Evolutionary conservation across 2,329 filamentous ascomycete genomes (phyloP), one percentile per base, ranked within the genome.

Genomic region (Nemania bipapillata): DNA sequence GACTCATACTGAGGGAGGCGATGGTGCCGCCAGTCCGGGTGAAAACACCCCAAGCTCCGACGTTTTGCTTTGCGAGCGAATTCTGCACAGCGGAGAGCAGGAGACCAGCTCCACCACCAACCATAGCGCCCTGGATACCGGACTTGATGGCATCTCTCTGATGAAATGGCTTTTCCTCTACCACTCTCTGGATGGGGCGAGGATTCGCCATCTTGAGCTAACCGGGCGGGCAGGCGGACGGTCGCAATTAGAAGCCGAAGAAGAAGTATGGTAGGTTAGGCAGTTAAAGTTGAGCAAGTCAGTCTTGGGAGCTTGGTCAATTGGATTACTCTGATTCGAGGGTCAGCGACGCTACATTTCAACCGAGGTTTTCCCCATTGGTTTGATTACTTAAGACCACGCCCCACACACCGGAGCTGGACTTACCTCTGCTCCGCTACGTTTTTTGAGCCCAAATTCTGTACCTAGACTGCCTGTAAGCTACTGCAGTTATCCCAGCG

Each of bases 41-140:
- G 79, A 98, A 90, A 77, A 97, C 87, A 74, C 92, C 92, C 84
- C 91, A 88, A 70, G 90, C 87, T 75, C 94, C 93, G 73, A 96
- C 85, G 81, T 97, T 97, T 79, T 89, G 86, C 84, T 90, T 94
- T 63, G 90, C 86, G 75, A 97, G 87, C 67, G 94, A 93, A 84
- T 97, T 98, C 84, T 94, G 92, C 73, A 97, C 86, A 63, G 92
- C 90, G 58, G 93, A 91, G 69, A 91, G 80, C 80, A 93, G 86
- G 78, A 92, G 83, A 75, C 94, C 94, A 68, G 87, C 87, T 68
- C 84, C 83, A 77, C 89, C 89, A 69, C 90, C 90, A 75, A 93
- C 81, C 72, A 90, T 77, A 47, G 86, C 87, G 70, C 89, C 88
- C 79, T 88, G 89, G 78, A 90, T 82, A 58, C 90, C 87, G 71